These are phyloP conservation scores for Leccinum holopus DNA, from an alignment of 1,284 basidiomycete species.

Conservation along the genomic window DNA sequence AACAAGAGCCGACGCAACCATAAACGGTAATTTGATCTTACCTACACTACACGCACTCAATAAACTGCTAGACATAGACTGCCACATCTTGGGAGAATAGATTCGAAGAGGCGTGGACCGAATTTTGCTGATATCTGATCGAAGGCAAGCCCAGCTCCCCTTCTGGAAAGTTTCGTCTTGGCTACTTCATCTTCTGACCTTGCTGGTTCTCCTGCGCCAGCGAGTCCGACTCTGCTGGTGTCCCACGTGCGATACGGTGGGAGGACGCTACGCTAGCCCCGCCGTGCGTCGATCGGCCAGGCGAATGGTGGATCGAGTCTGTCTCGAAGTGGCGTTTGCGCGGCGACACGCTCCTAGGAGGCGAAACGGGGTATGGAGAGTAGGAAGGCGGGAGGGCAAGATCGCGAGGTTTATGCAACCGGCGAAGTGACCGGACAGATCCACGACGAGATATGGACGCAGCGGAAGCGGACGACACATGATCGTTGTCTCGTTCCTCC, in stretches of 20 bases:
- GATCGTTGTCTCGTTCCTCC: constrained; percentile 43
- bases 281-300: no score
- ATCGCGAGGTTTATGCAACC: constrained; percentile 30
- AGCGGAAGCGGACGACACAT: constrained; percentile 11
- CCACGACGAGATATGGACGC: constrained; percentile 26
- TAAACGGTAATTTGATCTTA: constrained; percentile 33
- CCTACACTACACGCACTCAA: constrained; percentile 25
- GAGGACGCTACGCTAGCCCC: no score
- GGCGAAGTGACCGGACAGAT: constrained; percentile 31
- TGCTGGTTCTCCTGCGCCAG: constrained; percentile 30
- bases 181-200: constrained; percentile 50
- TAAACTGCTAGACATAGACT: constrained; percentile 82
- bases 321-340: constrained; percentile 27
- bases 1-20: constrained; percentile 4
- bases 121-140: constrained; percentile 78
- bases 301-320: no score
- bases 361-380: constrained; percentile 27
- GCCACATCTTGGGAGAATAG: constrained; percentile 89
- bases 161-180: constrained; percentile 60
- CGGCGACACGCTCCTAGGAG: constrained; percentile 34
- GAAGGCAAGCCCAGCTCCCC: constrained; percentile 88
- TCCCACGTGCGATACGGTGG: no score
- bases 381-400: constrained; percentile 32
- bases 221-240: no score
- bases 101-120: constrained; percentile 68